Evolutionary conservation across 768 basidiomycete genomes (phyloP).

Genomic region (Lentinula guzmanii): DNA sequence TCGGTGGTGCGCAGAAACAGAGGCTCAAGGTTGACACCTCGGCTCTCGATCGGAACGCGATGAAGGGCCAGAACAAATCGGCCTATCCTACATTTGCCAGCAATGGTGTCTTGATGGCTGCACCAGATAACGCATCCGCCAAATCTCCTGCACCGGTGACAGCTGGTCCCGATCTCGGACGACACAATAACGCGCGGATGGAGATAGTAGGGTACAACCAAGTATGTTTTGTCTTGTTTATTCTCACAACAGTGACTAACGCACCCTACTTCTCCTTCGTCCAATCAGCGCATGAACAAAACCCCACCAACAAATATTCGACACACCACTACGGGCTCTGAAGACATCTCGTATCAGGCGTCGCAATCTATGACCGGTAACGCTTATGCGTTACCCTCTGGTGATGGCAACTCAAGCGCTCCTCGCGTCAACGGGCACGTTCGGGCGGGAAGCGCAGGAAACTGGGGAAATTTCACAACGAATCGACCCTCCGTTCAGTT

Average conservation of each 20-base stretch:
- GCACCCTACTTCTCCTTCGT: not conserved
- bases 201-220: slow-evolving; percentile 72
- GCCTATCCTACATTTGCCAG: slow-evolving; percentile 70
- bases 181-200: slow-evolving; percentile 63
- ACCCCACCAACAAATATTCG: slow-evolving; percentile 41
- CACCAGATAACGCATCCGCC: slow-evolving; percentile 51
- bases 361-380: slow-evolving; percentile 25
- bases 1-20: slow-evolving; percentile 61
- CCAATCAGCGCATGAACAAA: slow-evolving; percentile 12
- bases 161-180: slow-evolving; percentile 79
- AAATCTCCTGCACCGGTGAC: slow-evolving; percentile 79
- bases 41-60: slow-evolving; percentile 47
- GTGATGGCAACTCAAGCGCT: slow-evolving; percentile 29
- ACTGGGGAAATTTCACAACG: slow-evolving; percentile 64
- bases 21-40: slow-evolving; percentile 73
- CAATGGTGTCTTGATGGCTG: slow-evolving; percentile 52
- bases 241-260: slow-evolving; percentile 6
- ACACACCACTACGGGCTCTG: slow-evolving; percentile 74
- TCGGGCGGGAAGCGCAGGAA: slow-evolving; percentile 76
- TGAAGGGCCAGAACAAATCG: slow-evolving; percentile 77
- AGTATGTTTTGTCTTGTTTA: slow-evolving; percentile 31
- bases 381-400: slow-evolving; percentile 36
- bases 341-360: slow-evolving; percentile 39
- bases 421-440: slow-evolving; percentile 59
- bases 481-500: slow-evolving; percentile 27